Percentiles rank a stretch among this genome's conserved stretches.
Evolutionary conservation across 805 yeast species (phyloP).

Genomic region (Blastobotrys peoriensis): DNA sequence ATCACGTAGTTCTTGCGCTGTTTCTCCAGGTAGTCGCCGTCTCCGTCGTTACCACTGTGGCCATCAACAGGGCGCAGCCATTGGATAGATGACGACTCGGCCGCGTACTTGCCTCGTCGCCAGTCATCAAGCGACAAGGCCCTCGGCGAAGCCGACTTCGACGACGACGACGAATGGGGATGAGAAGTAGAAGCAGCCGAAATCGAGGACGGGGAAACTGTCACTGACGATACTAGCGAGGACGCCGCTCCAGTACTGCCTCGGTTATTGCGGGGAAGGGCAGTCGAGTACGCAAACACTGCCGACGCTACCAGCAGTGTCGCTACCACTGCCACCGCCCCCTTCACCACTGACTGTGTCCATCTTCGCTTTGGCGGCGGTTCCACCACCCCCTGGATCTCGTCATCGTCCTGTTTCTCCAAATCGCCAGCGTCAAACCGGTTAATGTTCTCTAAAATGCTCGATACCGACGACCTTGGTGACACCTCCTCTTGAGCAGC

Average conservation of each 20-base stretch:
- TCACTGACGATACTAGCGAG: too few relatives aligned
- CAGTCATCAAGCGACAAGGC: conserved; percentile 37
- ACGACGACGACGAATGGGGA: background rate
- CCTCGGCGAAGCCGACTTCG: background rate
- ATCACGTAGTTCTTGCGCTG: conserved; percentile 39
- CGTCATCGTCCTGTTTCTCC: background rate
- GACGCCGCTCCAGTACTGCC: background rate
- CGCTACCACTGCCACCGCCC: too few relatives aligned
- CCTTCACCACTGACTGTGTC: too few relatives aligned
- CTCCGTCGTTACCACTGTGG: conserved; percentile 38
- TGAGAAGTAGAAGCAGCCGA: background rate
- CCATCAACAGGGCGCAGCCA: conserved; percentile 60
- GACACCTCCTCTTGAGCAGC: conserved; percentile 1
- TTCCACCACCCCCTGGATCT: too few relatives aligned
- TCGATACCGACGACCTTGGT: conserved; percentile 17
- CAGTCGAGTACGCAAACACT: background rate
- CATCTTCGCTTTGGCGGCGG: too few relatives aligned
- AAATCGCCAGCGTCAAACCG: background rate
- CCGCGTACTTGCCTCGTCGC: conserved; percentile 52
- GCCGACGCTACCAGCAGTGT: background rate
- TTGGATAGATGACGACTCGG: conserved; percentile 51
- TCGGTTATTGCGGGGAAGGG: too few relatives aligned
- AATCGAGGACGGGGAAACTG: too few relatives aligned
- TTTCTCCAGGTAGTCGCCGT: conserved; percentile 55
- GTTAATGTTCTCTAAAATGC: conserved; percentile 16